phyloP scores from a whole-genome alignment of 352 stramenopile species.

The Elongisporangium prolatum region DNA sequence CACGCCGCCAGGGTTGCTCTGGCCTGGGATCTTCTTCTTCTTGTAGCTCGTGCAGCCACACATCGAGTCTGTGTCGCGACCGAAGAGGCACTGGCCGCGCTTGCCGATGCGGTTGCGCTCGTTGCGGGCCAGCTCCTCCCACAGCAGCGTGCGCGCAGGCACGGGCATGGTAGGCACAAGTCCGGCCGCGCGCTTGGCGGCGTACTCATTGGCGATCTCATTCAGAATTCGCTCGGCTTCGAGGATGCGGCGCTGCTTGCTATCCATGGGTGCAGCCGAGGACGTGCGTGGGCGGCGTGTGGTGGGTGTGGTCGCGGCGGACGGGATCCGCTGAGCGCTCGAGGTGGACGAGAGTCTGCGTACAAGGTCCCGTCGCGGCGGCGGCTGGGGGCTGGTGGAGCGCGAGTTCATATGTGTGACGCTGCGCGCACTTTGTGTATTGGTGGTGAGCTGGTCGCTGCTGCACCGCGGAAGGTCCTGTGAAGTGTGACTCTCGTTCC shows the following conservation, averaged over 20 bases:
- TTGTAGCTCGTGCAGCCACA: conserved; percentile 65
- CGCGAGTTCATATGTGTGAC: background rate
- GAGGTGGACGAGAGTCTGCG: background rate
- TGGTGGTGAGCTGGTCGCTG: background rate
- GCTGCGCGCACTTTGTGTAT: background rate
- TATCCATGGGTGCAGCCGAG: background rate
- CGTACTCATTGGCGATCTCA: conserved; percentile 79
- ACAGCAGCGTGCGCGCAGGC: conserved; percentile 69
- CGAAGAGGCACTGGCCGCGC: conserved; percentile 66
- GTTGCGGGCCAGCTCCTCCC: conserved; percentile 67
- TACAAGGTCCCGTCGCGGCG: background rate
- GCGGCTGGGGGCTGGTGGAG: background rate
- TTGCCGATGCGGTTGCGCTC: conserved; percentile 33
- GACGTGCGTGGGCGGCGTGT: background rate
- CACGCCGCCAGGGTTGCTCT: conserved; percentile 46
- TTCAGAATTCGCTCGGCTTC: conserved; percentile 66
- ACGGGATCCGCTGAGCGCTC: background rate
- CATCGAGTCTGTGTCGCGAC: conserved; percentile 35
- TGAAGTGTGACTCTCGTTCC: background rate
- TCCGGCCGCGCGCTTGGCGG: conserved; percentile 66
- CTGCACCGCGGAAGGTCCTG: background rate
- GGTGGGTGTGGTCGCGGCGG: no score
- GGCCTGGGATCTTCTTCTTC: conserved; percentile 35
- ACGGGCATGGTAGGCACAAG: conserved; percentile 70
- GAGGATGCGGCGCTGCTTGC: conserved; percentile 22